These are phyloP conservation scores for Aureobasidium sp. DNA, from an alignment of 2,329 filamentous ascomycete species.

Conservation along the genomic window DNA sequence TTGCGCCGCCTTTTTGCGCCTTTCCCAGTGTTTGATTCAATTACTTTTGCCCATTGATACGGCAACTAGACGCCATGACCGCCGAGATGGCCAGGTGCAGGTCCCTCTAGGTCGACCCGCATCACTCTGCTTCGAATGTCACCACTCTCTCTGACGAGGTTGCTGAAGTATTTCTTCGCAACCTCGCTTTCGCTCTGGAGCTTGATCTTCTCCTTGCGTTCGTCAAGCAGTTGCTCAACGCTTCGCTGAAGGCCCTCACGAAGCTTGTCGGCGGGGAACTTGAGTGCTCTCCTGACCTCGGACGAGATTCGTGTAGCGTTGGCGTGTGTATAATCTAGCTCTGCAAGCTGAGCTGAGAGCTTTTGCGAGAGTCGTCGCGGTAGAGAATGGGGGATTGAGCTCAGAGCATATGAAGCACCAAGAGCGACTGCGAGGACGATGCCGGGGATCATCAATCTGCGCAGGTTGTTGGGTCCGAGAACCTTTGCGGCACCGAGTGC, in stretches of 20 bases:
- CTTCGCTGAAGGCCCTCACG: constrained; percentile 74
- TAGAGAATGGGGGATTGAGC: constrained; percentile 81
- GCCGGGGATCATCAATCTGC: constrained; percentile 72
- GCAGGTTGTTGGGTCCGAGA: constrained; percentile 71
- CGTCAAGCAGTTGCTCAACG: constrained; percentile 68
- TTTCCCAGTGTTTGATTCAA: not conserved
- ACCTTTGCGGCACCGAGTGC: constrained; percentile 73
- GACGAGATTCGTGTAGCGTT: constrained; percentile 79
- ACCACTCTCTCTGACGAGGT: constrained; percentile 60
- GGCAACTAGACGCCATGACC: constrained; percentile 4
- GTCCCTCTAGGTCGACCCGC: constrained; percentile 44
- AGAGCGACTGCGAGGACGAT: constrained; percentile 65
- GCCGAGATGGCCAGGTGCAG: constrained; percentile 30
- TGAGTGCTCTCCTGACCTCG: constrained; percentile 81
- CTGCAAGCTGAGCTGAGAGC: constrained; percentile 68
- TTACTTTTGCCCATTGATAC: constrained; percentile 3
- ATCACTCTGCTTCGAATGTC: constrained; percentile 42
- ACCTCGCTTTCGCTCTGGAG: constrained; percentile 75
- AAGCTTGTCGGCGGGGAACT: constrained; percentile 78
- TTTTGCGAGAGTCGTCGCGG: constrained; percentile 79
- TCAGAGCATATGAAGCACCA: constrained; percentile 70
- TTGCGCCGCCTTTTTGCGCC: not conserved
- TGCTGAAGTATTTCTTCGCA: constrained; percentile 82
- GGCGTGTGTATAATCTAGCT: constrained; percentile 85
- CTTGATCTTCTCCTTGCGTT: constrained; percentile 74